These are phyloP conservation scores for Termitomyces sp. DNA, from an alignment of 768 basidiomycete genomes.

Conservation along the genomic window DNA sequence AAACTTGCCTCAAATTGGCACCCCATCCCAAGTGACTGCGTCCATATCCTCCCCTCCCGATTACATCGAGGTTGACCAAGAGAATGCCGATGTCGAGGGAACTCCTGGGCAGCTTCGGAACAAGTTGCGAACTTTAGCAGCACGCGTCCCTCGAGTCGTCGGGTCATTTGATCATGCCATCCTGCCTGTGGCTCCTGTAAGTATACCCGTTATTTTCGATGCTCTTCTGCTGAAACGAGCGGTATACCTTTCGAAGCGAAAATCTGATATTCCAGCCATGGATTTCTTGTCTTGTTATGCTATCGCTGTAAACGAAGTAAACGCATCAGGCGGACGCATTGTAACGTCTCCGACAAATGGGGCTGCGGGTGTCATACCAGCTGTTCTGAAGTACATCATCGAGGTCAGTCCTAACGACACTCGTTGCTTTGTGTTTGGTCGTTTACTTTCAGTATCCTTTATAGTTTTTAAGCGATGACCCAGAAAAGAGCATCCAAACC, in stretches of 20 bases:
- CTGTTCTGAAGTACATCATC: conserved; percentile 84
- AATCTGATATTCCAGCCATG: conserved; percentile 87
- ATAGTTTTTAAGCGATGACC: conserved; percentile 88
- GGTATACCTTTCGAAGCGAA: conserved; percentile 46
- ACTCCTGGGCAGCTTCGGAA: background rate
- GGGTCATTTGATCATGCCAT: conserved; percentile 81
- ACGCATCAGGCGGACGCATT: conserved; percentile 89
- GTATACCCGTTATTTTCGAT: conserved; percentile 23
- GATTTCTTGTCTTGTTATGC: conserved; percentile 94
- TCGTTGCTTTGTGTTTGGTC: background rate
- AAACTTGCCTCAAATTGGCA: conserved; percentile 30
- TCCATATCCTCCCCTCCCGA: conserved; percentile 24
- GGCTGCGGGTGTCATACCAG: conserved; percentile 91
- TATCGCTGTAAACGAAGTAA: conserved; percentile 94
- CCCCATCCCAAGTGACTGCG: conserved; percentile 21
- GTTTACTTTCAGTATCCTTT: background rate
- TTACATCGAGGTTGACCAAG: conserved; percentile 14
- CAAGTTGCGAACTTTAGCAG: conserved; percentile 14
- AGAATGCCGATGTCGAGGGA: conserved; percentile 10
- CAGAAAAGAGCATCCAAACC: conserved; percentile 82
- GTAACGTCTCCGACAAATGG: conserved; percentile 96
- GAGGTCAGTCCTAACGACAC: conserved; percentile 50
- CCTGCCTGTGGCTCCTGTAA: conserved; percentile 78
- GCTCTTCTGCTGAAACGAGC: background rate
- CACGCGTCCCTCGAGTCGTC: conserved; percentile 47